Percentiles rank a stretch among this genome's conserved stretches.
Evolutionary conservation across 139 green algal genomes (phyloP).

Genomic region (Chlorella sp.): DNA sequence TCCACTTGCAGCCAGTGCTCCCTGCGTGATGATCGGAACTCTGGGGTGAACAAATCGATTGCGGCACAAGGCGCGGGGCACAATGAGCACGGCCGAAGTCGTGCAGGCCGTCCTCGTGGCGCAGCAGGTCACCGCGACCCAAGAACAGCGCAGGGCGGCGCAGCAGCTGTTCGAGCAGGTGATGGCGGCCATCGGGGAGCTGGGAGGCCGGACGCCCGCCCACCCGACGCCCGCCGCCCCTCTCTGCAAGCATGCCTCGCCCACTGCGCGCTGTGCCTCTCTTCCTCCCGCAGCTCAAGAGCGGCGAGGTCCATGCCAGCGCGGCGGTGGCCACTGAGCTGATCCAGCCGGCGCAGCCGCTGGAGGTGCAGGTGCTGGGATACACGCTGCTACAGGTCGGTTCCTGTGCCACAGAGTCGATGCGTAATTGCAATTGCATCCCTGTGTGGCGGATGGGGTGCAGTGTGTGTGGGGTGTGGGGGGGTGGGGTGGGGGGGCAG

Average conservation of each 20-base stretch:
- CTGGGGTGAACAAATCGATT: too few species aligned
- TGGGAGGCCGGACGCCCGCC: neutral
- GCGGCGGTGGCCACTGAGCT: conserved; percentile 32
- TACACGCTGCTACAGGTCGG: conserved; percentile 53
- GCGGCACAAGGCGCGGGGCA: too few species aligned
- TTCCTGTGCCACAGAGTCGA: neutral
- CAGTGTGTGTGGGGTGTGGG: too few species aligned
- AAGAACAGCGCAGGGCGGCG: conserved; percentile 22
- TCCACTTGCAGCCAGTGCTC: too few species aligned
- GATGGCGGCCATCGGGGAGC: neutral
- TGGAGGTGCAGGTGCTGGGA: conserved; percentile 56
- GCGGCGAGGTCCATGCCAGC: conserved; percentile 27
- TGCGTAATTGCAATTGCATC: too few species aligned
- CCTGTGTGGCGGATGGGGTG: too few species aligned
- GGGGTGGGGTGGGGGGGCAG: too few species aligned
- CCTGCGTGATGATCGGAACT: too few species aligned
- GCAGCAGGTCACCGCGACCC: conserved; percentile 20
- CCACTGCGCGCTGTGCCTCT: neutral
- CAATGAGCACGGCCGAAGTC: neutral
- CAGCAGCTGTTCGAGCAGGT: conserved; percentile 36
- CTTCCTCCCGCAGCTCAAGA: conserved; percentile 43
- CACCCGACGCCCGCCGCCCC: neutral
- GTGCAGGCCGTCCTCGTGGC: conserved; percentile 13
- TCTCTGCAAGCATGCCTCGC: neutral
- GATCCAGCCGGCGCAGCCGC: conserved; percentile 15